Conservation (phyloP, 1,284 basidiomycete genomes). For the Neonothopanus nambi region DNA sequence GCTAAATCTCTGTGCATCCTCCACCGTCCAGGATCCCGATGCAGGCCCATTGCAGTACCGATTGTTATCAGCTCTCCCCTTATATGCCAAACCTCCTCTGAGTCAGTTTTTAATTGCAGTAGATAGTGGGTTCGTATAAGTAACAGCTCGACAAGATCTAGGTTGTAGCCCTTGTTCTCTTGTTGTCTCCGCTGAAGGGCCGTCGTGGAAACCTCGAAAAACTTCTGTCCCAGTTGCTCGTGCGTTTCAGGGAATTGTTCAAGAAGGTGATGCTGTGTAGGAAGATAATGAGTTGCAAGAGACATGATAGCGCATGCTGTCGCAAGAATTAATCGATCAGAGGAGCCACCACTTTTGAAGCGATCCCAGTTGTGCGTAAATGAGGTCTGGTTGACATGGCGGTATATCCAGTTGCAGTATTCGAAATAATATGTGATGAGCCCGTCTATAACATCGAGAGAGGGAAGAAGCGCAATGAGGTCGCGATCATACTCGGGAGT, state of each 20-base stretch:
- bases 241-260: conserved; percentile 45
- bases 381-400: conserved; percentile 64
- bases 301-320: conserved; percentile 73
- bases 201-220: conserved; percentile 64
- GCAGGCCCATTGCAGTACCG: conserved; percentile 76
- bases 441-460: conserved; percentile 64
- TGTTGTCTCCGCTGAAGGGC: conserved; percentile 64
- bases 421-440: conserved; percentile 77
- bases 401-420: conserved; percentile 83
- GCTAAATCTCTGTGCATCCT: conserved; percentile 65
- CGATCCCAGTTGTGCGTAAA: conserved; percentile 68
- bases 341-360: conserved; percentile 63
- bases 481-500: conserved; percentile 68
- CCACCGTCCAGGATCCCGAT: conserved; percentile 77
- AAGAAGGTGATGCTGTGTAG: conserved; percentile 60
- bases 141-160: conserved; percentile 74
- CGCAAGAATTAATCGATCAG: conserved; percentile 68
- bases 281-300: conserved; percentile 70
- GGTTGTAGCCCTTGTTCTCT: conserved; percentile 62
- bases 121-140: conserved; percentile 71
- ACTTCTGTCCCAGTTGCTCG: conserved; percentile 61
- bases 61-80: conserved; percentile 71
- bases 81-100: conserved; percentile 77
- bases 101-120: conserved; percentile 68
- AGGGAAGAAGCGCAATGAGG: conserved; percentile 64